Conservation (phyloP, 331 rosid species). For the Acacia pycnantha region DNA sequence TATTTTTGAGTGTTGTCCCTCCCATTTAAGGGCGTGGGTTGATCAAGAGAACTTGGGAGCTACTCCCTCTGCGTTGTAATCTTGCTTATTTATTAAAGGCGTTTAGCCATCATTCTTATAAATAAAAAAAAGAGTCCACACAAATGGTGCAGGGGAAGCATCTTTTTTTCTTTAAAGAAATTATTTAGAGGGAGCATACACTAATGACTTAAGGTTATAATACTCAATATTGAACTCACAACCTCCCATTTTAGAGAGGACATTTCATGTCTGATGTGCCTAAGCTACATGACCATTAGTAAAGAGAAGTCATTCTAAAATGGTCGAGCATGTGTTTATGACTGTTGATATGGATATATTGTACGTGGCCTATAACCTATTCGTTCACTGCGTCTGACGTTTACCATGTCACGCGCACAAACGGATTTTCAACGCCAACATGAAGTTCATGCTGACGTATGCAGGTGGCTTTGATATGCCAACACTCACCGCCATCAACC, state of each 20-base stretch:
- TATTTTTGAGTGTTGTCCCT: too few relatives aligned
- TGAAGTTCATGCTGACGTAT: not conserved
- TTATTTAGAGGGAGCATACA: too few relatives aligned
- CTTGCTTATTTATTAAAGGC: too few relatives aligned
- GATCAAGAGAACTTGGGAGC: too few relatives aligned
- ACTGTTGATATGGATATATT: not conserved
- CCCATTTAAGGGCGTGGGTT: too few relatives aligned
- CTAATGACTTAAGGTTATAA: too few relatives aligned
- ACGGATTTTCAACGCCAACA: slow-evolving; percentile 41
- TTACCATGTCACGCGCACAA: not conserved
- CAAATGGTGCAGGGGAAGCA: not conserved
- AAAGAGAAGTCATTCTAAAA: not conserved
- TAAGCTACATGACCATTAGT: not conserved
- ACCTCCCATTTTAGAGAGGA: not conserved
- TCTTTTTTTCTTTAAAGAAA: too few relatives aligned
- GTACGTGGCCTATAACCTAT: not conserved
- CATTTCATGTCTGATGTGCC: not conserved
- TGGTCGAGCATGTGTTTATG: not conserved
- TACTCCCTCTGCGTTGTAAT: too few relatives aligned
- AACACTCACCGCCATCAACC: not conserved
- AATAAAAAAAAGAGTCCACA: not conserved
- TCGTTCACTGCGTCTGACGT: not conserved
- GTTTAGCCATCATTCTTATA: too few relatives aligned
- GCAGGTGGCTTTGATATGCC: not conserved
- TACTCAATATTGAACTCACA: too few relatives aligned